phyloP scores from a whole-genome alignment of 352 stramenopile species.

The Thraustochytrium striatum region DNA sequence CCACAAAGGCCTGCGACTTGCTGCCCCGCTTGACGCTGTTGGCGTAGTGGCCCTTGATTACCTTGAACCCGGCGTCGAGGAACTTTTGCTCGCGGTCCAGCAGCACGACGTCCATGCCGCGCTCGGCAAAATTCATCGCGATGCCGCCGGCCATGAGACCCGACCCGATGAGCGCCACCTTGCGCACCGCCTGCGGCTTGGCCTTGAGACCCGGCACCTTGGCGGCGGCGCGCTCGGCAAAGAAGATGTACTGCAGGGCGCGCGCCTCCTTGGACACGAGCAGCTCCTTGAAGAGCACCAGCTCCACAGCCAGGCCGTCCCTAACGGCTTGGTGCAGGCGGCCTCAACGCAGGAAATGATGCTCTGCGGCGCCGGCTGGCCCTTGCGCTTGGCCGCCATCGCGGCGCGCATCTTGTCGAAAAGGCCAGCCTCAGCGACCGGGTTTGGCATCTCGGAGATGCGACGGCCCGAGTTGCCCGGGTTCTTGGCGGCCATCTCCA shows the following conservation, averaged over 20 bases:
- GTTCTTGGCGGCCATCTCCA: slow-evolving; percentile 64
- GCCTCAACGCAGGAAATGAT: slow-evolving; percentile 62
- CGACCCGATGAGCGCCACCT: slow-evolving; percentile 85
- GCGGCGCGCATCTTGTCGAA: slow-evolving; percentile 33
- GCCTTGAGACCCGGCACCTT: slow-evolving; percentile 73
- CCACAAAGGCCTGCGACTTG: slow-evolving; percentile 55
- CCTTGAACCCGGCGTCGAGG: slow-evolving; percentile 62
- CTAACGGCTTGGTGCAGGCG: slow-evolving; percentile 57
- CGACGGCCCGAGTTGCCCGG: slow-evolving; percentile 21
- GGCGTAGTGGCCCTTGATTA: slow-evolving; percentile 66
- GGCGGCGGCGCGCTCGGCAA: slow-evolving; percentile 66
- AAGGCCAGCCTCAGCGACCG: slow-evolving; percentile 61
- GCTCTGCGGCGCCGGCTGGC: slow-evolving; percentile 59
- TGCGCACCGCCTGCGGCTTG: slow-evolving; percentile 77
- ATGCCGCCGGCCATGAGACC: slow-evolving; percentile 95
- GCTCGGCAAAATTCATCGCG: slow-evolving; percentile 85
- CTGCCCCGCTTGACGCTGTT: slow-evolving; percentile 62
- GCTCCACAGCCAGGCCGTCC: slow-evolving; percentile 61
- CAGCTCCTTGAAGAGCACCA: slow-evolving; percentile 69
- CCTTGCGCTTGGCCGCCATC: slow-evolving; percentile 50
- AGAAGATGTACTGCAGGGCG: slow-evolving; percentile 72
- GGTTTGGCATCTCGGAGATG: slow-evolving; percentile 21
- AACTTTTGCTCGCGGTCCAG: slow-evolving; percentile 69
- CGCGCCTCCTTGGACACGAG: slow-evolving; percentile 72
- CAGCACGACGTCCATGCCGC: slow-evolving; percentile 74